Conservation (phyloP, 192 early-diverging fungal species). For the Coemansia sp. region DNA sequence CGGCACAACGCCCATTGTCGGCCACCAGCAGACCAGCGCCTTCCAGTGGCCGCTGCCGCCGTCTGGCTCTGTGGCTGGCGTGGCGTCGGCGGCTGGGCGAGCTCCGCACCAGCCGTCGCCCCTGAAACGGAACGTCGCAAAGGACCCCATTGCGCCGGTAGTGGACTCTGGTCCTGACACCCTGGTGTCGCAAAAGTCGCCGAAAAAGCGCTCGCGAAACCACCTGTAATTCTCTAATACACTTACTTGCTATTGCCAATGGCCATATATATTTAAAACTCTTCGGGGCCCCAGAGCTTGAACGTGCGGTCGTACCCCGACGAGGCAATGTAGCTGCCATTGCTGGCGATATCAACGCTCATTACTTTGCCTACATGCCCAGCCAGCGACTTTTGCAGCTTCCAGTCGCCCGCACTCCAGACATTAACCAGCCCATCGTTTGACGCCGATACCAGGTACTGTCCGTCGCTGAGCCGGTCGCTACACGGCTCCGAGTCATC, state of each 20-base stretch:
- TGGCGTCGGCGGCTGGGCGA: conserved; percentile 1
- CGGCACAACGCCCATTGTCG: conserved; percentile 68
- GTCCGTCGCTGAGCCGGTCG: conserved; percentile 58
- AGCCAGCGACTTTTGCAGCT: conserved; percentile 79
- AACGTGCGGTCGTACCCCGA: conserved; percentile 91
- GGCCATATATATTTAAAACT: no score
- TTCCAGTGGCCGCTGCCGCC: conserved; percentile 71
- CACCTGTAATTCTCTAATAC: conserved; percentile 8
- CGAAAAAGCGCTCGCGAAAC: conserved; percentile 13
- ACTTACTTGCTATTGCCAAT: not conserved
- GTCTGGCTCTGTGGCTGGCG: not conserved
- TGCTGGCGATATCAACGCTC: conserved; percentile 73
- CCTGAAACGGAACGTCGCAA: conserved; percentile 39
- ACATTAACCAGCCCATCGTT: conserved; percentile 93
- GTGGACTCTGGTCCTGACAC: not conserved
- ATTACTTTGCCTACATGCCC: conserved; percentile 91
- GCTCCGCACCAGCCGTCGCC: conserved; percentile 52
- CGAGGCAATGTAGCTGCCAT: conserved; percentile 84
- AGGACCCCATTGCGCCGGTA: conserved; percentile 3
- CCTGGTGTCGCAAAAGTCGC: conserved; percentile 2
- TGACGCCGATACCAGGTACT: conserved; percentile 74
- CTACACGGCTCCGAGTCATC: conserved; percentile 10
- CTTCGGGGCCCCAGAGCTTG: conserved; percentile 79
- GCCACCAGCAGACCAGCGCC: conserved; percentile 54
- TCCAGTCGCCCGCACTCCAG: conserved; percentile 93